These are phyloP conservation scores for Sapria himalayana DNA, from an alignment of 345 rosid genomes.

Conservation along the genomic window DNA sequence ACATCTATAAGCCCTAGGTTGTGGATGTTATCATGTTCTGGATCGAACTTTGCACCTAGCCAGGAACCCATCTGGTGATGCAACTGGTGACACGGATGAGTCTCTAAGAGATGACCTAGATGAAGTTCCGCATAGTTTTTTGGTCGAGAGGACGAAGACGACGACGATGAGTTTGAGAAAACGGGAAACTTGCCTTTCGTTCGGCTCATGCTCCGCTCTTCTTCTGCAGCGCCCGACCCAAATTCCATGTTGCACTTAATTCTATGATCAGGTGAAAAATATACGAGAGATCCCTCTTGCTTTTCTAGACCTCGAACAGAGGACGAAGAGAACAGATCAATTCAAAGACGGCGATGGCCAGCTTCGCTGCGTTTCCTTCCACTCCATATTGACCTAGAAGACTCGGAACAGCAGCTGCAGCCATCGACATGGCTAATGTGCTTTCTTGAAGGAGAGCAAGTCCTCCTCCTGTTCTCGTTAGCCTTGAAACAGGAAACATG, in stretches of 20 bases:
- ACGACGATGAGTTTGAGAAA: constrained; percentile 12
- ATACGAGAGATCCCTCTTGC: background rate
- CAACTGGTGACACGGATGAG: constrained; percentile 5
- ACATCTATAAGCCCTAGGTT: constrained; percentile 10
- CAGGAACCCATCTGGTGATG: constrained; percentile 16
- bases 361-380: constrained; percentile 9
- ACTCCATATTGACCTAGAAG: constrained; percentile 11
- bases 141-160: constrained; percentile 16
- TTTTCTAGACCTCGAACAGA: constrained; percentile 1
- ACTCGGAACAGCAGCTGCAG: constrained; percentile 4
- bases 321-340: background rate
- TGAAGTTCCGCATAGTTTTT: constrained; percentile 10
- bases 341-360: background rate
- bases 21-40: constrained; percentile 10
- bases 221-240: constrained; percentile 11
- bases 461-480: constrained; percentile 11
- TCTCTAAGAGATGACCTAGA: constrained; percentile 5
- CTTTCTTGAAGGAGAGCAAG: constrained; percentile 8
- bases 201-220: constrained; percentile 9
- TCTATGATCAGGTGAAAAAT: no score
- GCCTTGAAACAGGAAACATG: constrained; percentile 9
- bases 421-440: constrained; percentile 3
- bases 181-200: constrained; percentile 14
- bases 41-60: constrained; percentile 13
- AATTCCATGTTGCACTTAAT: constrained; percentile 11